phyloP scores from a whole-genome alignment of 1,139 yeast genomes.

The Yamadazyma epiphylla region DNA sequence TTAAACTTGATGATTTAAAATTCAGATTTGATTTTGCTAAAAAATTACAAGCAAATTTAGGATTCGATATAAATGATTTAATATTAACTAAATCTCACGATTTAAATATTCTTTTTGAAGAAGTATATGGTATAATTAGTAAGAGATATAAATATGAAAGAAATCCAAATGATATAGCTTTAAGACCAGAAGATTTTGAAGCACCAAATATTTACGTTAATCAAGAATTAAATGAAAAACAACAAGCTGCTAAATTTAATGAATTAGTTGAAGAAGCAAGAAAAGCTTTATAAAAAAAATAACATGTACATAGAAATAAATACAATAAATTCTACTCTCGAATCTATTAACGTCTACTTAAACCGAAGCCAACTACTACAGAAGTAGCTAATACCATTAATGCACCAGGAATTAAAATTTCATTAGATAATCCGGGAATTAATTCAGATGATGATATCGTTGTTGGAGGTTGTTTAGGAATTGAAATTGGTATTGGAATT shows the following conservation, averaged over 20 bases:
- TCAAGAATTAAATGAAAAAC: slow-evolving; percentile 26
- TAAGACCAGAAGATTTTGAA: slow-evolving; percentile 38
- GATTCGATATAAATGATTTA: slow-evolving; percentile 65
- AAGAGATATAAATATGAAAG: slow-evolving; percentile 57
- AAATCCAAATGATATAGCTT: slow-evolving; percentile 65
- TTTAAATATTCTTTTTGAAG: slow-evolving; percentile 42
- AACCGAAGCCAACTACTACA: slow-evolving; percentile 48
- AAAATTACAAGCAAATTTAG: slow-evolving; percentile 53
- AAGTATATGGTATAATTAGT: slow-evolving; percentile 41
- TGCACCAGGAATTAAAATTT: slow-evolving; percentile 60
- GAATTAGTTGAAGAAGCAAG: slow-evolving; percentile 32
- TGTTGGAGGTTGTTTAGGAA: slow-evolving; percentile 6
- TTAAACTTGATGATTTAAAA: slow-evolving; percentile 43
- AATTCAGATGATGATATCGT: slow-evolving; percentile 19
- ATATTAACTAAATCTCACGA: slow-evolving; percentile 48
- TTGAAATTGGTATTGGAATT: slow-evolving; percentile 5
- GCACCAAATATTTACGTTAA: slow-evolving; percentile 52
- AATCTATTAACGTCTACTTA: slow-evolving; percentile 28
- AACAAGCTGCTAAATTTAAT: slow-evolving; percentile 27
- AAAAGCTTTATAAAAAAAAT: slow-evolving; percentile 8
- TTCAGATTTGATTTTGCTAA: slow-evolving; percentile 59
- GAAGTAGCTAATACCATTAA: slow-evolving; percentile 61
- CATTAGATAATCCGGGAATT: slow-evolving; percentile 59
- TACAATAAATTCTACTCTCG: not conserved
- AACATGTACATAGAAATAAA: slow-evolving; percentile 8